A percentile compares a stretch with the other conserved stretches of the same genome.
These are phyloP conservation scores for Polyplosphaeria fusca DNA, from an alignment of 495 filamentous ascomycete genomes.

Conservation along the genomic window DNA sequence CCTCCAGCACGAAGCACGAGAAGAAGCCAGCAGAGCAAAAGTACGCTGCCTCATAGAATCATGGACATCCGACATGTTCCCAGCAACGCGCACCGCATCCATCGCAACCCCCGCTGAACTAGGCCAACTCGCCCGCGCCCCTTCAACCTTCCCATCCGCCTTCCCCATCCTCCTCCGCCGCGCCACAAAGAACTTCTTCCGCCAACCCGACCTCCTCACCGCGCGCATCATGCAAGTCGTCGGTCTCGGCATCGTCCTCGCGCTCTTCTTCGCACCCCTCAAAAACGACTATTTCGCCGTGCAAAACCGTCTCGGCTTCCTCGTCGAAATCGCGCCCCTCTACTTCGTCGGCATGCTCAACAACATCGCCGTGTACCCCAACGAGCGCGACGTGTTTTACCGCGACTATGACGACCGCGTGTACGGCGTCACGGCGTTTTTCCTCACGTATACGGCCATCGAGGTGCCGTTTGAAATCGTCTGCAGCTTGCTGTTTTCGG, in stretches of 20 bases:
- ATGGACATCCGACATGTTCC: conserved; percentile 41
- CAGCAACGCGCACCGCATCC: conserved; percentile 27
- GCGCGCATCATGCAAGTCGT: conserved; percentile 66
- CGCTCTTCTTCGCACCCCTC: conserved; percentile 69
- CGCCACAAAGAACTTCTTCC: conserved; percentile 61
- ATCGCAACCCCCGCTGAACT: conserved; percentile 68
- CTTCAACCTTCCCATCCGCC: conserved; percentile 57
- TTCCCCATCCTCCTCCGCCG: conserved; percentile 64
- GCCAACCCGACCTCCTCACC: conserved; percentile 61
- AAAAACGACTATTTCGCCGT: conserved; percentile 63
- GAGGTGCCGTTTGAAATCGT: conserved; percentile 69
- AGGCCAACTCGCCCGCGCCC: conserved; percentile 59
- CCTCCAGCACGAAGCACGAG: conserved; percentile 58
- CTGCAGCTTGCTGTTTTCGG: conserved; percentile 60
- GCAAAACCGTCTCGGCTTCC: conserved; percentile 67
- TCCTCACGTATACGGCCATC: conserved; percentile 61
- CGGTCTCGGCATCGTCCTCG: conserved; percentile 61
- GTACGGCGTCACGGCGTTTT: conserved; percentile 65
- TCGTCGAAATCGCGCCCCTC: conserved; percentile 66
- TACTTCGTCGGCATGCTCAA: conserved; percentile 77
- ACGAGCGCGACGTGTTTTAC: conserved; percentile 67
- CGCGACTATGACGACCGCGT: conserved; percentile 65
- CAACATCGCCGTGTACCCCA: conserved; percentile 69
- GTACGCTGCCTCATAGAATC: conserved; percentile 56
- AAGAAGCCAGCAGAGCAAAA: conserved; percentile 56